Evolutionary conservation across 805 yeast genomes (phyloP), one percentile per base, ranked within the genome.

Genomic region (Wickerhamiella qilinensis): DNA sequence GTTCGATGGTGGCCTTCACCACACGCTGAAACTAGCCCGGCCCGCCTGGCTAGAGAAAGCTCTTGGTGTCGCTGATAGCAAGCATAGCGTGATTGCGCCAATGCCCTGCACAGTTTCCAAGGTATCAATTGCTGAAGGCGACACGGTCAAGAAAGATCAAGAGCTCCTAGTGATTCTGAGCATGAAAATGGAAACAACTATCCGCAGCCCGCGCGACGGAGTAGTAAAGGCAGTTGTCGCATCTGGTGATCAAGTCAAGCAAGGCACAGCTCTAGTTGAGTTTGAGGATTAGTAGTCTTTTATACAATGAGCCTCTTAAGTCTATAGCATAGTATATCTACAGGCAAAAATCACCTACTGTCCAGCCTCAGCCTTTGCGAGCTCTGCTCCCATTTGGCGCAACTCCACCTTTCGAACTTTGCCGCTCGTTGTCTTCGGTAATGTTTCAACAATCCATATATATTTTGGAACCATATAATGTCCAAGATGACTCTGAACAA

Each of bases 181-280:
- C 28, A 54, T 54, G 58, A 54, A 54, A 46, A 54, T 54, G 58
- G 58, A 54, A 39, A 54, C 58, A 20, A 52, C 54, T 12, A 49
- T 53, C n/a, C 46, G 58, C 21, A 43, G 49, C 20, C 57, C 58
- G 9, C 37, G 41, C 15, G 54, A 46, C 25, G 55, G 56, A 4
- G 44, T 46, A n/a, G 40, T 53, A 33, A 49, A 51, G 40, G 43
- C 50, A 12, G 43, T 53, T 18, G 49, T 50, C 3, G 51, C 49
- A 32, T 48, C 35, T n/a, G 58, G 58, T 4, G 56, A 51, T 17
- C 41, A 53, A 20, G 54, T 52, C 36, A 53, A 52, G 37, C 57
- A 53, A 41, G 58, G 58, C 18, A 46, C 51, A 12, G 44, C 48
- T 4, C 36, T 53, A 33, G 51, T 53, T 17, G 58, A 53, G 41